Evolutionary conservation across 2,329 filamentous ascomycete species (phyloP), one percentile per base, ranked within the genome.

Genomic region (Colletotrichum plurivorum): DNA sequence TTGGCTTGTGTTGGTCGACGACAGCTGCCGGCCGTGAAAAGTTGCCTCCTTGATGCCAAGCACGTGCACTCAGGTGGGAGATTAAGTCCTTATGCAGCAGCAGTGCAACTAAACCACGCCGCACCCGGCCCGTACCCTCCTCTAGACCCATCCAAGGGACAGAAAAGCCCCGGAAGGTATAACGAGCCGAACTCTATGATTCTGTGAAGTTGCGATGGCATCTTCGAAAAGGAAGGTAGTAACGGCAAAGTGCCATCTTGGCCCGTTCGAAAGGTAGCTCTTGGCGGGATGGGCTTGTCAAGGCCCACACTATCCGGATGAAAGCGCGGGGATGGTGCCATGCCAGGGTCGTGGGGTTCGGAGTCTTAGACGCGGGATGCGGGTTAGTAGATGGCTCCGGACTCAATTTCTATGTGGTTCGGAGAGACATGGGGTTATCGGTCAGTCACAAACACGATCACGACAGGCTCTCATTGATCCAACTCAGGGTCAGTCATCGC

Each of bases 271-370:
- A 36, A 15, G 46, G 46, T 45, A 59, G 22, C 41, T 59, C 62
- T 64, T 59, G 62, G 62, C 62, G 62, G 62, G 62, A 64, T n/a
- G 54, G 48, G 31, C 54, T 41, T 13, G 41, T 27, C 55, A 5
- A 5, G 55, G 39, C 9, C 55, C 62, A 58, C 27, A 10, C 31
- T 36, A 36, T 36, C 31, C 31, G 31, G 4, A 36, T 36, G 31
- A 36, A 10, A 36, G 31, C 31, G 31, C 31, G 31, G 31, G 31
- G 31, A 36, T 10, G 10, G 31, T 36, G 31, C 31, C 10, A 36
- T 36, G 9, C 31, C 31, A 36, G 22, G 22, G 31, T 36, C 31
- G 31, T 36, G 10, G 31, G 31, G 10, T 36, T 36, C 5, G 45
- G 45, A 9, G 18, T 18, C 45, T n/a, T 18, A 3, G 18, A 20